Conservation (phyloP, 805 yeast species). For the Wilhelminamyces savonicus region DNA sequence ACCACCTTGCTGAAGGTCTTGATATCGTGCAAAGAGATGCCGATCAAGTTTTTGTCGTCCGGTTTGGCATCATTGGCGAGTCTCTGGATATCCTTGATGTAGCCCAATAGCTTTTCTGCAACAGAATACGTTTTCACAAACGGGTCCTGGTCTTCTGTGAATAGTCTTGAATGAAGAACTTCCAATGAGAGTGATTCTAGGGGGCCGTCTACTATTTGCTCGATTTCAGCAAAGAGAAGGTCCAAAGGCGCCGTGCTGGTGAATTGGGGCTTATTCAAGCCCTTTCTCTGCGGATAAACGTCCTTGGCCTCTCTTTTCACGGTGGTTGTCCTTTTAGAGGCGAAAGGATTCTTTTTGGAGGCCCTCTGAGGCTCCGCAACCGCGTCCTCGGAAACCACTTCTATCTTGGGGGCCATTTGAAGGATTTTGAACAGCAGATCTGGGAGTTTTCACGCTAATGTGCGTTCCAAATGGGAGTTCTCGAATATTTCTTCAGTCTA, state of each 20-base stretch:
- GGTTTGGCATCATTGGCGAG: not conserved
- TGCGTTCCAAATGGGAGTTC: constrained; percentile 1
- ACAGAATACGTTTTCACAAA: too few relatives aligned
- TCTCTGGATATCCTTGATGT: too few relatives aligned
- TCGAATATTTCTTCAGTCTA: not conserved
- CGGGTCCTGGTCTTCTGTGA: too few relatives aligned
- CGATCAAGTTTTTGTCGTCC: constrained; percentile 33
- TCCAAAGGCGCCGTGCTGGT: constrained; percentile 29
- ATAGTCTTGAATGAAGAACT: constrained; percentile 1
- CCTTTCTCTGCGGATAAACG: constrained; percentile 25
- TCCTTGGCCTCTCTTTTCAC: constrained; percentile 25
- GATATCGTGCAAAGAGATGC: constrained; percentile 82
- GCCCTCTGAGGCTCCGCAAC: not conserved
- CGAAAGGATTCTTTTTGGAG: constrained; percentile 25
- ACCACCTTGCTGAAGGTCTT: constrained; percentile 61
- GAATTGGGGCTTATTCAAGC: constrained; percentile 26
- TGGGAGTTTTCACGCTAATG: not conserved
- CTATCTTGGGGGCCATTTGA: constrained; percentile 17
- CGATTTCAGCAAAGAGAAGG: constrained; percentile 24
- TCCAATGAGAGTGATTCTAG: constrained; percentile 18
- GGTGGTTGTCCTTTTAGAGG: constrained; percentile 17
- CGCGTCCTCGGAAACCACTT: constrained; percentile 6
- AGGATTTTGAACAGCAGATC: too few relatives aligned
- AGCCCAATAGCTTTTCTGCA: too few relatives aligned
- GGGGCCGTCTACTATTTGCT: constrained; percentile 14